These are phyloP conservation scores for Dictyostelium capitatum DNA, from an alignment of 78 protist species.

Conservation along the genomic window DNA sequence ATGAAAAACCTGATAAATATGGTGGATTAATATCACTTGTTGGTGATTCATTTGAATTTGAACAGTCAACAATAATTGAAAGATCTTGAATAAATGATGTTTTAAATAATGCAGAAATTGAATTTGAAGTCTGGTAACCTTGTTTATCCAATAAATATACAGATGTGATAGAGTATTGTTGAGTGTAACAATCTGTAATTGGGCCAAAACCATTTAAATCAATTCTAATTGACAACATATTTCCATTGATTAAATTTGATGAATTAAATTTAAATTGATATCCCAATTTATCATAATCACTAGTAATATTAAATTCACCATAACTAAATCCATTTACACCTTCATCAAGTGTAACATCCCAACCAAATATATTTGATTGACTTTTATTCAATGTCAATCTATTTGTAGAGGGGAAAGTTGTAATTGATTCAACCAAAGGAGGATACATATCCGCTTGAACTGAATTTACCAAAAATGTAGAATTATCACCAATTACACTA, in stretches of 20 bases:
- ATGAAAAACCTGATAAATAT: background rate
- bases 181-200: background rate
- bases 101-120: slow-evolving; percentile 10
- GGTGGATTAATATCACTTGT: background rate
- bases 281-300: background rate
- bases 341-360: background rate
- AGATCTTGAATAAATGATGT: background rate
- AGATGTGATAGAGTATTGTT: background rate
- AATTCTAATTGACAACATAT: background rate
- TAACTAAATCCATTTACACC: background rate
- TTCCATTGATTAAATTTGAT: background rate
- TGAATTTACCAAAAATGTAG: background rate
- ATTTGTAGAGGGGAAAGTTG: background rate
- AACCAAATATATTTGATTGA: background rate
- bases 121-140: background rate
- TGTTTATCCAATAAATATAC: slow-evolving; percentile 7
- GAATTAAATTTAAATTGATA: background rate
- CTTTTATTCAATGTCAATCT: too few species aligned
- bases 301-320: slow-evolving; percentile 12
- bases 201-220: background rate
- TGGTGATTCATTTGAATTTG: background rate
- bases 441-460: background rate
- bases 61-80: background rate
- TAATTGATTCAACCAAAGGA: background rate
- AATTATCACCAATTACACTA: background rate